Conservation (phyloP, 805 yeast species). For the Yarrowia bubula region DNA sequence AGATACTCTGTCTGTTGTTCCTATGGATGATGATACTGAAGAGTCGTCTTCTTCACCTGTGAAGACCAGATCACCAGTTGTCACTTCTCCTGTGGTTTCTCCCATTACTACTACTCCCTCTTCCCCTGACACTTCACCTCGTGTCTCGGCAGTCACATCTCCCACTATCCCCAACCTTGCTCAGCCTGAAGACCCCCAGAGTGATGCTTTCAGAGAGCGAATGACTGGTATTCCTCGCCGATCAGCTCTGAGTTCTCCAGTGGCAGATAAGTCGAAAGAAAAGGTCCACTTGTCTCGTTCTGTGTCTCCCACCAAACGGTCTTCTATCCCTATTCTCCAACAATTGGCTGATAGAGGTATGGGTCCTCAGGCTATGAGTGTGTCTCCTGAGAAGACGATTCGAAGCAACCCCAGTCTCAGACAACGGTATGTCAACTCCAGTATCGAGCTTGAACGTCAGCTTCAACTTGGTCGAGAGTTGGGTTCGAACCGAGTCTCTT, state of each 20-base stretch:
- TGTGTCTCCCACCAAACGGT: conserved; percentile 10
- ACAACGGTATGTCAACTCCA: conserved; percentile 14
- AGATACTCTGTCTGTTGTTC: not conserved
- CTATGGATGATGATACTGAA: not conserved
- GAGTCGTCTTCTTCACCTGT: not conserved
- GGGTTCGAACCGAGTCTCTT: conserved; percentile 36
- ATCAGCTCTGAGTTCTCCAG: not conserved
- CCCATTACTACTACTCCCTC: not conserved
- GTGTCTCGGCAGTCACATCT: not conserved
- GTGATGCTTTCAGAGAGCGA: conserved; percentile 17
- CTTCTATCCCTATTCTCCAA: conserved; percentile 10
- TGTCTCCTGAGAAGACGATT: conserved; percentile 8
- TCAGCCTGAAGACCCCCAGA: conserved; percentile 4
- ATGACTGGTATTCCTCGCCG: conserved; percentile 24
- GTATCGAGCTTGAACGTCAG: conserved; percentile 34
- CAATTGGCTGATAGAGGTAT: conserved; percentile 19
- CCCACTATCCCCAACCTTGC: not conserved
- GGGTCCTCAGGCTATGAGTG: conserved; percentile 19
- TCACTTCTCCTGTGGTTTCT: not conserved
- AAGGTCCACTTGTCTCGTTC: conserved; percentile 13
- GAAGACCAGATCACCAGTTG: not conserved
- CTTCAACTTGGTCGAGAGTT: conserved; percentile 27
- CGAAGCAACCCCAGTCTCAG: not conserved
- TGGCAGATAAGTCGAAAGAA: not conserved
- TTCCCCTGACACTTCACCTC: not conserved